These are phyloP conservation scores for Hypoxylon trugodes DNA, from an alignment of 495 filamentous ascomycete species.

Conservation along the genomic window DNA sequence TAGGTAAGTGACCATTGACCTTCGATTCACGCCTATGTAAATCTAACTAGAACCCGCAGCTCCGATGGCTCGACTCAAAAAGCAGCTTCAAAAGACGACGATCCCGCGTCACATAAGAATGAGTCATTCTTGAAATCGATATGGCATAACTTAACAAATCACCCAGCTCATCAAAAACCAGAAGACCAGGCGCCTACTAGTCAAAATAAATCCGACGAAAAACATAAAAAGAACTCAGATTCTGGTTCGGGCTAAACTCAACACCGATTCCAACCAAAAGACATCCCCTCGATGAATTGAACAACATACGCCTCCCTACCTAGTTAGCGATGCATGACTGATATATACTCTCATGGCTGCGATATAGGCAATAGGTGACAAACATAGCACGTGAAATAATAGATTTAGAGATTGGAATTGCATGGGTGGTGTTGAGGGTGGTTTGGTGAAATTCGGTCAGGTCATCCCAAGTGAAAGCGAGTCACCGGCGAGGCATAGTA, in stretches of 20 bases:
- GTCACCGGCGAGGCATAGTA: conserved; percentile 26
- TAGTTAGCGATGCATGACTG: too few relatives aligned
- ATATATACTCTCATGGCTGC: conserved; percentile 20
- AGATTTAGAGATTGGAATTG: conserved; percentile 36
- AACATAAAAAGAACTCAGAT: conserved; percentile 68
- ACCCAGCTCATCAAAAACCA: conserved; percentile 62
- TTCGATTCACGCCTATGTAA: neutral
- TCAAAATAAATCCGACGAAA: conserved; percentile 49
- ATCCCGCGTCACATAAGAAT: conserved; percentile 65
- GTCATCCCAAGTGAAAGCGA: conserved; percentile 13
- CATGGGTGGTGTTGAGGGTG: conserved; percentile 34
- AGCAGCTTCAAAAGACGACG: conserved; percentile 37
- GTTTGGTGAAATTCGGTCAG: conserved; percentile 18
- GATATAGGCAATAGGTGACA: conserved; percentile 5
- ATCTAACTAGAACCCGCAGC: conserved; percentile 17
- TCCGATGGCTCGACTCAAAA: conserved; percentile 7
- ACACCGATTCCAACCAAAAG: neutral
- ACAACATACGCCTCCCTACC: conserved; percentile 3
- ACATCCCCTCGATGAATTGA: neutral
- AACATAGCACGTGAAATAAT: conserved; percentile 29
- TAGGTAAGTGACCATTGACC: conserved; percentile 37
- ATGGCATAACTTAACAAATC: conserved; percentile 87
- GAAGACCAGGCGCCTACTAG: conserved; percentile 39
- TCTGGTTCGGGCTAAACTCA: conserved; percentile 51
- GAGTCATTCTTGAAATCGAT: conserved; percentile 88